phyloP scores from a whole-genome alignment of 306 rosid genomes.

The Sphenostylis stenocarpa region DNA sequence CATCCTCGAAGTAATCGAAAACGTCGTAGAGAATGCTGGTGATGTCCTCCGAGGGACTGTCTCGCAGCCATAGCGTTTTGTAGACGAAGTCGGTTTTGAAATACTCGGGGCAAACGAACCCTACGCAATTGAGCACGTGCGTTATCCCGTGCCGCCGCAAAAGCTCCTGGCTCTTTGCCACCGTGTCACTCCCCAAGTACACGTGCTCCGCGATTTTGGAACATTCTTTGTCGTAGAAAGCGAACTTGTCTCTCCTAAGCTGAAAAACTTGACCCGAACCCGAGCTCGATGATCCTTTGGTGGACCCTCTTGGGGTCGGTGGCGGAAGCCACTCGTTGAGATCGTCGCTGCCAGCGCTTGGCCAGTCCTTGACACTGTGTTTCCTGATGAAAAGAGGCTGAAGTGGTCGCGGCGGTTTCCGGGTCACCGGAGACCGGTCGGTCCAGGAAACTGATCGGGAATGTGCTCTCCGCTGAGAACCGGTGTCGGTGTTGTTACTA shows the following conservation, averaged over 20 bases:
- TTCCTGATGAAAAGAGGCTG: constrained; percentile 75
- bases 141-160: constrained; percentile 75
- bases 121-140: constrained; percentile 90
- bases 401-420: constrained; percentile 67
- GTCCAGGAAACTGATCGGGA: constrained; percentile 85
- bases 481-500: constrained; percentile 32
- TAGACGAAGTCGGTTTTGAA: constrained; percentile 82
- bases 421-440: constrained; percentile 63
- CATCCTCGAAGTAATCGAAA: constrained; percentile 97
- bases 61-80: constrained; percentile 91
- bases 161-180: constrained; percentile 84
- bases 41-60: constrained; percentile 87
- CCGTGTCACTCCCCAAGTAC: constrained; percentile 89
- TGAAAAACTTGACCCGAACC: constrained; percentile 54
- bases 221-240: constrained; percentile 82
- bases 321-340: constrained; percentile 87
- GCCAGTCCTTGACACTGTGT: constrained; percentile 71
- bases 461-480: constrained; percentile 39
- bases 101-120: constrained; percentile 93
- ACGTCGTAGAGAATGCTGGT: constrained; percentile 88
- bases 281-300: not conserved
- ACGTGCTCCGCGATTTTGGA: constrained; percentile 85
- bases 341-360: constrained; percentile 87
- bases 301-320: constrained; percentile 69
- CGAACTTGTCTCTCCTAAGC: constrained; percentile 73